Evolutionary conservation across 1,284 basidiomycete genomes (phyloP).

Genomic region (Moniliella sp.): DNA sequence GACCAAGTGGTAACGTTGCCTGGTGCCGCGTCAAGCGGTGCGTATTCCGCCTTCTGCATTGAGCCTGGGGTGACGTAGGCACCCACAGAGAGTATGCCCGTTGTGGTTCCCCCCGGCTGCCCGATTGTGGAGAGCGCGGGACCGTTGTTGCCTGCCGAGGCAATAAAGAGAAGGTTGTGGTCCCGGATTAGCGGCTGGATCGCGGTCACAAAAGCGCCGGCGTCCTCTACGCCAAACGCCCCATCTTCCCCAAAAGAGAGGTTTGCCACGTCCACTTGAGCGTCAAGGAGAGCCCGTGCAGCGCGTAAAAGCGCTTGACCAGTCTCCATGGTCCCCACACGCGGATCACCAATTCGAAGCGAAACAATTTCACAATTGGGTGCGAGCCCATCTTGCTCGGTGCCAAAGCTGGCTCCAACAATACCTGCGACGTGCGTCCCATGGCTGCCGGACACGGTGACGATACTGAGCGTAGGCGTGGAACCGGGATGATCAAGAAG

Average conservation of each 20-base stretch:
- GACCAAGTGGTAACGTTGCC: slow-evolving; percentile 34
- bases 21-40: slow-evolving; percentile 30
- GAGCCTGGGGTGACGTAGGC: slow-evolving; percentile 31
- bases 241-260: slow-evolving; percentile 34
- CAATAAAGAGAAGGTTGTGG: slow-evolving; percentile 25
- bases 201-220: slow-evolving; percentile 27
- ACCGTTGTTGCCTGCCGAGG: slow-evolving; percentile 29
- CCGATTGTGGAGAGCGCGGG: slow-evolving; percentile 33
- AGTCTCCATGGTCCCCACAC: slow-evolving; percentile 27
- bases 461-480: slow-evolving; percentile 7
- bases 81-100: slow-evolving; percentile 29
- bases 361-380: slow-evolving; percentile 31
- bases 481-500: too few species aligned
- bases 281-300: slow-evolving; percentile 31
- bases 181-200: slow-evolving; percentile 23
- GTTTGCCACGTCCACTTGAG: slow-evolving; percentile 31
- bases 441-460: slow-evolving; percentile 27
- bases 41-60: slow-evolving; percentile 34
- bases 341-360: slow-evolving; percentile 13
- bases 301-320: slow-evolving; percentile 33
- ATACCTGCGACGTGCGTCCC: slow-evolving; percentile 35
- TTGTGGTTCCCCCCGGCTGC: slow-evolving; percentile 30
- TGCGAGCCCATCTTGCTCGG: slow-evolving; percentile 30
- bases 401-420: slow-evolving; percentile 16
- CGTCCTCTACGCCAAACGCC: slow-evolving; percentile 26